Conservation (phyloP, 345 rosid species). For the Lepidium sativum region DNA sequence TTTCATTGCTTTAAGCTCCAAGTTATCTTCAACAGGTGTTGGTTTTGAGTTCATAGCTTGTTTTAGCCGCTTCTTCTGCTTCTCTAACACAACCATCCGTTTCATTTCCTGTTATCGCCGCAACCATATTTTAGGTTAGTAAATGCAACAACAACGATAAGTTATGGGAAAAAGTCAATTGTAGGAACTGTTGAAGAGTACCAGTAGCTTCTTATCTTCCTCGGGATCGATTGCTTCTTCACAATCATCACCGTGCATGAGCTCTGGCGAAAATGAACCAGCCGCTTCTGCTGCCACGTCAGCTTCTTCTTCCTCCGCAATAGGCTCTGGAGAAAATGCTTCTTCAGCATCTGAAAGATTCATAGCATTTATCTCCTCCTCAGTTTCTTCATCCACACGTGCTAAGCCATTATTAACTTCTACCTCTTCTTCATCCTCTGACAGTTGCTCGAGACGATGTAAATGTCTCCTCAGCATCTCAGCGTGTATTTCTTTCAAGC, state of each 20-base stretch:
- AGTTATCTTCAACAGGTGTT: constrained; percentile 61
- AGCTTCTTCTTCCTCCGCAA: constrained; percentile 41
- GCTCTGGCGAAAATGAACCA: constrained; percentile 88
- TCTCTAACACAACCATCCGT: constrained; percentile 55
- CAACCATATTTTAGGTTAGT: constrained; percentile 4
- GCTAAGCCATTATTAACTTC: constrained; percentile 30
- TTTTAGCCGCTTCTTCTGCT: constrained; percentile 62
- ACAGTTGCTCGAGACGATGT: constrained; percentile 66
- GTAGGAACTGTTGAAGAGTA: constrained; percentile 17
- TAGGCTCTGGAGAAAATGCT: constrained; percentile 55
- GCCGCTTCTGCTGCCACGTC: constrained; percentile 55
- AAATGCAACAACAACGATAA: neutral
- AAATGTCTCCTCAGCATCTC: constrained; percentile 73
- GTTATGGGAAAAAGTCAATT: neutral
- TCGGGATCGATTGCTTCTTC: constrained; percentile 95
- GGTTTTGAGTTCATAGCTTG: constrained; percentile 73
- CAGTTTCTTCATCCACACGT: constrained; percentile 44
- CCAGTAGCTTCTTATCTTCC: constrained; percentile 80
- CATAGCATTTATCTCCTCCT: constrained; percentile 38
- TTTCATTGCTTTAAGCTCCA: constrained; percentile 84
- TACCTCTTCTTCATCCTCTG: constrained; percentile 36
- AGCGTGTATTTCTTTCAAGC: constrained; percentile 84
- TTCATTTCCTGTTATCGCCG: constrained; percentile 50
- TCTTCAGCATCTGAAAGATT: constrained; percentile 39
- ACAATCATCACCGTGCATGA: constrained; percentile 69